These are phyloP conservation scores for Aspergillus chevalieri DNA, from an alignment of 2,329 filamentous ascomycete genomes.

Conservation along the genomic window DNA sequence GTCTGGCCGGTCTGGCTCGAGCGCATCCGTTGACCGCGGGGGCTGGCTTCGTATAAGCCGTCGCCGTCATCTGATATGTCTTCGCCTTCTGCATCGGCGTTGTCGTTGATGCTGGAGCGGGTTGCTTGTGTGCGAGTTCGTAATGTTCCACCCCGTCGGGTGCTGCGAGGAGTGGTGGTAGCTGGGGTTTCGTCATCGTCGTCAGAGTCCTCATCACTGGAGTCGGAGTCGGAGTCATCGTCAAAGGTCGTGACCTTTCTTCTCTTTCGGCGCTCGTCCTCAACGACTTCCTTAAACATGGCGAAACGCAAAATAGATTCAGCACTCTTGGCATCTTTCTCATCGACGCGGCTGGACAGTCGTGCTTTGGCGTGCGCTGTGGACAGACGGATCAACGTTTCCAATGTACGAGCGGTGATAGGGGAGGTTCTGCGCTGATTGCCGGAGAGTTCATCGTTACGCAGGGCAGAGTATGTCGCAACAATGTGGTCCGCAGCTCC, in stretches of 20 bases:
- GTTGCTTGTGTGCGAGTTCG: slow-evolving; percentile 31
- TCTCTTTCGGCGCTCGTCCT: slow-evolving; percentile 72
- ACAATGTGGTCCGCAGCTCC: slow-evolving; percentile 89
- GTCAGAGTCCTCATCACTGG: slow-evolving; percentile 35
- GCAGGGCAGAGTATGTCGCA: slow-evolving; percentile 80
- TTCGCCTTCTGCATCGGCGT: slow-evolving; percentile 49
- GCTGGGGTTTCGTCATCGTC: slow-evolving; percentile 21
- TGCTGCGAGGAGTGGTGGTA: slow-evolving; percentile 25
- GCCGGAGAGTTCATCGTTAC: slow-evolving; percentile 92
- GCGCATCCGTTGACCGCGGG: slow-evolving; percentile 36
- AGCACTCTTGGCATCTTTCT: slow-evolving; percentile 79
- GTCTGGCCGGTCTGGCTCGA: slow-evolving; percentile 32
- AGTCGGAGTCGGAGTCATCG: slow-evolving; percentile 53
- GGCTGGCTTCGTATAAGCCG: slow-evolving; percentile 50
- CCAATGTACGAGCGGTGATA: slow-evolving; percentile 92
- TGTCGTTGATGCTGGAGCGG: slow-evolving; percentile 33
- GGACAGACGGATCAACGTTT: slow-evolving; percentile 95
- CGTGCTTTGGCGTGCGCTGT: slow-evolving; percentile 93
- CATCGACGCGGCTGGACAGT: slow-evolving; percentile 79
- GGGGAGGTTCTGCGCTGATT: slow-evolving; percentile 91
- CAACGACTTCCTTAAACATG: slow-evolving; percentile 90
- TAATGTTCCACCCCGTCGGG: slow-evolving; percentile 24
- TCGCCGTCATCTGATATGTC: slow-evolving; percentile 47
- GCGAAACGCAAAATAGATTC: slow-evolving; percentile 90
- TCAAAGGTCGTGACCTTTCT: slow-evolving; percentile 66